These are phyloP conservation scores for Phaeosphaeria sp. DNA, from an alignment of 2,329 filamentous ascomycete species.

Conservation along the genomic window DNA sequence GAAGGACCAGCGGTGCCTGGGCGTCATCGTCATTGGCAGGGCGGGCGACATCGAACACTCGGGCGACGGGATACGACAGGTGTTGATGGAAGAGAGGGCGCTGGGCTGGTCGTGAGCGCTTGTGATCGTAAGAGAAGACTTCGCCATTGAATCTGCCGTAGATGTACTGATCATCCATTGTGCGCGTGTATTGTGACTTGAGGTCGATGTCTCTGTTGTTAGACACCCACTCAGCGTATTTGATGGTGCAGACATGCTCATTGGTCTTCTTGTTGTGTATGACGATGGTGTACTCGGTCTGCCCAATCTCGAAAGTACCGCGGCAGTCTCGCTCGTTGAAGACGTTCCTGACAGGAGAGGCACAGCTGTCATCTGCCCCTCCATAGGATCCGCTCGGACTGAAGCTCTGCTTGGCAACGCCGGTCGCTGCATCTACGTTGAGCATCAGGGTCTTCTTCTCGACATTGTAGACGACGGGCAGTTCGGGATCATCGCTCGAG, in stretches of 20 bases:
- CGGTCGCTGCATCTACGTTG: constrained; percentile 85
- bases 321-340: constrained; percentile 73
- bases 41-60: constrained; percentile 86
- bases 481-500: constrained; percentile 69
- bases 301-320: constrained; percentile 78
- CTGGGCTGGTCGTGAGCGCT: constrained; percentile 47
- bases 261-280: constrained; percentile 79
- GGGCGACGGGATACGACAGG: constrained; percentile 78
- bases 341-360: constrained; percentile 62
- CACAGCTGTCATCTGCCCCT: constrained; percentile 74
- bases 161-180: constrained; percentile 87
- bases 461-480: constrained; percentile 83
- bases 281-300: constrained; percentile 87
- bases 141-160: constrained; percentile 85
- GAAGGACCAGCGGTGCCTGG: constrained; percentile 78
- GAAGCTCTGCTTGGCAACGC: constrained; percentile 82
- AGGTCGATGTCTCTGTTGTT: constrained; percentile 92
- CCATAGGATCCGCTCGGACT: constrained; percentile 74
- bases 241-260: constrained; percentile 83
- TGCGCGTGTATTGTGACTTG: constrained; percentile 77
- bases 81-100: constrained; percentile 58
- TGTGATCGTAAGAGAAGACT: constrained; percentile 79
- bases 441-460: constrained; percentile 90
- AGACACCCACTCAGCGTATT: constrained; percentile 91
- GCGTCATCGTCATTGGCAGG: constrained; percentile 70